Conservation (phyloP, 345 rosid genomes). For the Capsella bursapastoris region DNA sequence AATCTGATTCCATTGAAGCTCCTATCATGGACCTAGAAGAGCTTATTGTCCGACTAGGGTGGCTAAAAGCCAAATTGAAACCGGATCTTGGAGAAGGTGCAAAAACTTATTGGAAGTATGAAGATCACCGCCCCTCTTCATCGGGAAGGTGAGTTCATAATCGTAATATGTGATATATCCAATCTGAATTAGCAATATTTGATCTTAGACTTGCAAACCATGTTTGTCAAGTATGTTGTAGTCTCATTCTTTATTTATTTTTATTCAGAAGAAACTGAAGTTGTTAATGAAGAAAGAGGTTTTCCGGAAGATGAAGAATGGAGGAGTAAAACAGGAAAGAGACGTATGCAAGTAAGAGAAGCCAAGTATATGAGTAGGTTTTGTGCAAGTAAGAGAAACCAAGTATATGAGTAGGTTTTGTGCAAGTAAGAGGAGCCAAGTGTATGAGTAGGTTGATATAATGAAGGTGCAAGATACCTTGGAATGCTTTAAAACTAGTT, state of each 20-base stretch:
- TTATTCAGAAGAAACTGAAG: not conserved
- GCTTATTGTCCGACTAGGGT: conserved; percentile 55
- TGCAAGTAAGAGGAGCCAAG: not conserved
- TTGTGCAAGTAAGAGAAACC: not conserved
- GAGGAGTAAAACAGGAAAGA: not conserved
- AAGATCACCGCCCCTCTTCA: conserved; percentile 49
- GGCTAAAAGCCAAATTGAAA: conserved; percentile 55
- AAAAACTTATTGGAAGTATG: conserved; percentile 52
- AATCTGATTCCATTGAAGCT: conserved; percentile 58
- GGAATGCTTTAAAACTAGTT: not conserved
- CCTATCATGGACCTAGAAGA: conserved; percentile 69
- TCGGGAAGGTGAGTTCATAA: conserved; percentile 26
- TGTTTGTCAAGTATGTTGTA: not conserved
- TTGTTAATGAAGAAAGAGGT: not conserved
- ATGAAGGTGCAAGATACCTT: not conserved
- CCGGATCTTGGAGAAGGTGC: conserved; percentile 23
- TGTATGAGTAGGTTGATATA: not conserved
- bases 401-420: not conserved
- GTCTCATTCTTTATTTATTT: no score
- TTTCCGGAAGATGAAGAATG: not conserved
- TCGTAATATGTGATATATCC: not conserved
- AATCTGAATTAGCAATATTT: not conserved
- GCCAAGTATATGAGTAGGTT: not conserved
- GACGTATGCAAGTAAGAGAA: not conserved
- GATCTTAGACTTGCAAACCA: not conserved